Base-by-base conservation (phyloP, 768 basidiomycete genomes). In the Agrocybe praecox region DNA sequence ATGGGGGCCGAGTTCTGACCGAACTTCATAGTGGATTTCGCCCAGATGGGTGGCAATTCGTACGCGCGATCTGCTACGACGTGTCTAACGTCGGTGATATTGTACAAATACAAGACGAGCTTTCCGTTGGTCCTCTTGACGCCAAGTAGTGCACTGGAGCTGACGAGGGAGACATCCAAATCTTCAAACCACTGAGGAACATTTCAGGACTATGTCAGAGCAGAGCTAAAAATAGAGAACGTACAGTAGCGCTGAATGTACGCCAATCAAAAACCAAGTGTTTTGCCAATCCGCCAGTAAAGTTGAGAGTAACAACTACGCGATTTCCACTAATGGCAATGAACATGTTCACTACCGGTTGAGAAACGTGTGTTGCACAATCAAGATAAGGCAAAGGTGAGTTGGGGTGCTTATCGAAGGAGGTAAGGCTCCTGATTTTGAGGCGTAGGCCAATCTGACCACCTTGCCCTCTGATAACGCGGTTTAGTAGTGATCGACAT, bases 41-140 rank as follows among this genome's bases (percentile, higher is more conserved):
- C 70, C 85, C 84, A 88, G 24, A 73, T 71, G 36, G 74, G 75
- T 1, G 86, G 83, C 21, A 88, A 76, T 61, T 86, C 82, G 64
- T 84, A 85, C 53, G 81, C 79, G 55, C 80, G 79, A 53, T 77
- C 73, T 29, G 77, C 66, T 22, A 67, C 66, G 54, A 79, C 71
- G 24, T 75, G 73, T 17, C 68, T 67, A 47, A 82, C 70, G 53
- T 80, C 72, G 21, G 69, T 67, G 59, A 84, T 74, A 62, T 79
- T 77, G 67, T 81, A 83, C 40, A 82, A 69, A 52, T 74, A 72
- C 36, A 84, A 60, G 19, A 72, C 63, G n/a, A 78, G 69, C 33
- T 66, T 59, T 40, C 73, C 74, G 24, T 67, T 72, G 44, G 71
- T 66, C 47, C 69, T 74, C 53, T 72, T 72, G 63, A 76, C 66